Base-by-base conservation (phyloP, 495 filamentous ascomycete species). In the Bacidia rubella region DNA sequence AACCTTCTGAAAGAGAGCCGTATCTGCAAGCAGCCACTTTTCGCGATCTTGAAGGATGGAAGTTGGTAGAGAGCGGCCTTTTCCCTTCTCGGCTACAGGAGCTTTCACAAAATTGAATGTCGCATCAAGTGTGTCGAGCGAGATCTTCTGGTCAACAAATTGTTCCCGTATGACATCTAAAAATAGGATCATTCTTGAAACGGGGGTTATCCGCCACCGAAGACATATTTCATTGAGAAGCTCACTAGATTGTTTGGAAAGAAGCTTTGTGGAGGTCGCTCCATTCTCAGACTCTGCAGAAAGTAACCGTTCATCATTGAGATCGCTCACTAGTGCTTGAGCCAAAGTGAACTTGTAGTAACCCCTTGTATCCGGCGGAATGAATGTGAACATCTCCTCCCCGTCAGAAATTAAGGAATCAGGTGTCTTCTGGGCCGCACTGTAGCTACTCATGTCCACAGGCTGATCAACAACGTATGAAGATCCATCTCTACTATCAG, bases 191-290 rank as follows among this genome's bases (percentile, higher is more conserved):
- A 90, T 70, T 45, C 87, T 75, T 29, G 88, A 87, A 62, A 84
- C 87, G 45, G 79, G 77, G 19, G 92, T 90, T 54, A 99, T 78
- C 22, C 93, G 82, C 93, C 93, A 99, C 54, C 90, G 81, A 57
- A 87, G 67, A 59, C 80, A 85, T 40, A 95, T 74, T 60, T 97
- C 90, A 59, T 83, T 83, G 51, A 97, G 68, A 53, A 99, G 70
- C 49, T 95, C 87, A 11, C 75, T 74, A 1, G 88, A 92, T 44
- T 86, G 76, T 55, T 87, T 87, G 0, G 89, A 92, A 11, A 99
- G 70, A 20, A 90, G 68, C 41, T 76, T 79, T 57, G 79, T 70
- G 10, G 81, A 70, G 46, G 66, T 74, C 47, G 59, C 72, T 17
- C 75, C 80, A 21, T 68, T 70, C 26, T 68, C 76, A 20, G 72